Percentiles rank a stretch among this genome's conserved stretches.
These are phyloP conservation scores for Aspergillus japonicus DNA, from an alignment of 2,329 filamentous ascomycete genomes.

Conservation along the genomic window DNA sequence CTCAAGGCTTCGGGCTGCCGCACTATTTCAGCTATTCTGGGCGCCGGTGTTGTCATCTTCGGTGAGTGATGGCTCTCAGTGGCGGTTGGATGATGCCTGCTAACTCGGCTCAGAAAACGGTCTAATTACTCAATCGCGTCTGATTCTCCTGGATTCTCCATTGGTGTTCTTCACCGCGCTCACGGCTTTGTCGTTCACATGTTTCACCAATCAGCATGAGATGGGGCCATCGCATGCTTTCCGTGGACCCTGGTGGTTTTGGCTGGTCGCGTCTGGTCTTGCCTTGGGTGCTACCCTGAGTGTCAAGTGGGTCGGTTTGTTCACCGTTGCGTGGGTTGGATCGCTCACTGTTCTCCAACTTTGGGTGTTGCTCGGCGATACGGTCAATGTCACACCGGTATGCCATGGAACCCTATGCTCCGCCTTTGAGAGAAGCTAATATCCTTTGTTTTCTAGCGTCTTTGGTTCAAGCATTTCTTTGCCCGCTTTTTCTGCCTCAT, in stretches of 20 bases:
- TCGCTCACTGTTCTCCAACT: constrained; percentile 86
- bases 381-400: constrained; percentile 76
- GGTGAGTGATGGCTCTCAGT: constrained; percentile 52
- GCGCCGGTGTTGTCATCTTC: constrained; percentile 84
- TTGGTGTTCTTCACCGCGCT: constrained; percentile 90
- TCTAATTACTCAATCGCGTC: constrained; percentile 86
- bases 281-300: constrained; percentile 86
- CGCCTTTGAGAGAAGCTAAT: constrained; percentile 23
- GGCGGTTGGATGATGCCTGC: not conserved
- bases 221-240: constrained; percentile 87
- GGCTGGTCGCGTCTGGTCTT: constrained; percentile 82
- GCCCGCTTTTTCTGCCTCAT: constrained; percentile 89
- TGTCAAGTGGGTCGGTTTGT: constrained; percentile 98
- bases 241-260: constrained; percentile 93
- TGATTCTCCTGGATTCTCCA: constrained; percentile 95
- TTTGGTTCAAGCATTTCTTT: constrained; percentile 92
- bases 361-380: constrained; percentile 91
- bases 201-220: constrained; percentile 96
- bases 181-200: constrained; percentile 84
- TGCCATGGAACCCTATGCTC: constrained; percentile 25
- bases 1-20: constrained; percentile 88
- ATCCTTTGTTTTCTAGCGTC: constrained; percentile 49
- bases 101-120: constrained; percentile 71
- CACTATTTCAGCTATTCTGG: constrained; percentile 78
- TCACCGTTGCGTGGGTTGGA: constrained; percentile 98